Base-by-base conservation (phyloP, 495 filamentous ascomycete species). In the Talaromyces liani region DNA sequence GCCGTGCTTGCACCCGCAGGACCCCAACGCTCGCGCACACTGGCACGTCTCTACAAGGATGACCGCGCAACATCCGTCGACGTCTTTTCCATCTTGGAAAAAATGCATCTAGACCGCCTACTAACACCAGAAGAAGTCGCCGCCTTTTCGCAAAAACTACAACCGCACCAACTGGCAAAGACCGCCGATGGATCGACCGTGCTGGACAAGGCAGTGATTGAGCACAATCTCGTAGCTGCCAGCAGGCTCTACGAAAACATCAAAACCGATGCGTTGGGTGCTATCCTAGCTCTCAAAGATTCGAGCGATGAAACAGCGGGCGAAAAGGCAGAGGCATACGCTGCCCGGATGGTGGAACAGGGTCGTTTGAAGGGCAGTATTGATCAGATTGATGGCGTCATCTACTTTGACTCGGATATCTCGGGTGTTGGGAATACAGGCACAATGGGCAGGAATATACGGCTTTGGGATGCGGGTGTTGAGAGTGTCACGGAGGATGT, bases 1-100 rank as follows among this genome's bases (percentile, higher is more conserved):
- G 94, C 93, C n/a, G 88, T 98, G 24, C 85, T 98, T 10, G 93
- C 92, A 0, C 93, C 93, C 0, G 94, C 94, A 4, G 94, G 94
- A 0, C 94, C 94, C 0, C 79, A 87, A 66, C 90, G 94, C 16
- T 91, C 90, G 60, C 82, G 91, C 9, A 84, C 84, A 7, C 80
- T 98, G 7, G 90, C 86, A 3, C 87, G 87, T 62, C 78, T 98
- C 6, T 97, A 97, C 81, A 97, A 97, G 73, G 94, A 98, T 70
- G 95, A 98, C 55, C 86, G 94, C 20, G 84, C 91, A 0, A 76
- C 83, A 2, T 83, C 85, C 54, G 83, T 93, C 3, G 85, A 88
- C 6, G 91, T 97, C 72, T 93, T 89, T 69, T 80, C 84, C 49
- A 97, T 98, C 60, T 79, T 98, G 22, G 95, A 98, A 80, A 98